Percentiles rank a stretch among this genome's conserved stretches.
These are phyloP conservation scores for Thelonectria rubi DNA, from an alignment of 2,329 filamentous ascomycete species.

Conservation along the genomic window DNA sequence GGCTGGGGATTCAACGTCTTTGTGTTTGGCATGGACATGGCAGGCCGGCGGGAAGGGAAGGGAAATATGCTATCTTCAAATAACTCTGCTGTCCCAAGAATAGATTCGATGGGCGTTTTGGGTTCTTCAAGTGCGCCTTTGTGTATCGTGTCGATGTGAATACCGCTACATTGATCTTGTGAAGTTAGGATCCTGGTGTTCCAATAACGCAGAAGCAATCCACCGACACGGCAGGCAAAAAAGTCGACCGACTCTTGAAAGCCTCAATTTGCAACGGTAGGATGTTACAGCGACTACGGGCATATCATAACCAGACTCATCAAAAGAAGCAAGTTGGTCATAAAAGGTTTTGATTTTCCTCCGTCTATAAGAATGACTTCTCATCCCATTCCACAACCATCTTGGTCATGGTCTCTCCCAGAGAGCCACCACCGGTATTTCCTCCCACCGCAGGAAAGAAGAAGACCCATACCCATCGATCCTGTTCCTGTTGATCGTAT, in stretches of 20 bases:
- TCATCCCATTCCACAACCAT: not conserved
- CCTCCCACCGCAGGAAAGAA: not conserved
- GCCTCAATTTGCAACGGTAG: not conserved
- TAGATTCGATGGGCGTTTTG: slow-evolving; percentile 26
- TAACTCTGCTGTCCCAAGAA: slow-evolving; percentile 19
- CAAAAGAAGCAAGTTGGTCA: not conserved
- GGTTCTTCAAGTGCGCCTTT: slow-evolving; percentile 10
- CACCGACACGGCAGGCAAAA: too few relatives aligned
- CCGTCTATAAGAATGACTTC: slow-evolving; percentile 5
- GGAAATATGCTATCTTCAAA: slow-evolving; percentile 4
- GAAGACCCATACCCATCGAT: not conserved
- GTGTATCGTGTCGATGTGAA: not conserved
- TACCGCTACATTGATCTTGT: not conserved
- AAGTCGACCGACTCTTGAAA: not conserved
- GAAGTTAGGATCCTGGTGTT: too few relatives aligned
- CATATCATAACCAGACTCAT: not conserved
- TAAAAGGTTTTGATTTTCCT: slow-evolving; percentile 11
- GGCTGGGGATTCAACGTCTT: slow-evolving; percentile 6
- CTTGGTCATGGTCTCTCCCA: not conserved
- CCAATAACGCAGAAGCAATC: too few relatives aligned
- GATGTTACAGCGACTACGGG: not conserved
- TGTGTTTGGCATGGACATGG: slow-evolving; percentile 13
- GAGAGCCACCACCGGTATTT: slow-evolving; percentile 4
- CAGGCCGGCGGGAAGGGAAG: not conserved
- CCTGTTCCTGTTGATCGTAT: not conserved